Percentiles rank a stretch among this genome's conserved stretches.
These are phyloP conservation scores for Ganoderma boninense DNA, from an alignment of 1,284 basidiomycete species.

Conservation along the genomic window DNA sequence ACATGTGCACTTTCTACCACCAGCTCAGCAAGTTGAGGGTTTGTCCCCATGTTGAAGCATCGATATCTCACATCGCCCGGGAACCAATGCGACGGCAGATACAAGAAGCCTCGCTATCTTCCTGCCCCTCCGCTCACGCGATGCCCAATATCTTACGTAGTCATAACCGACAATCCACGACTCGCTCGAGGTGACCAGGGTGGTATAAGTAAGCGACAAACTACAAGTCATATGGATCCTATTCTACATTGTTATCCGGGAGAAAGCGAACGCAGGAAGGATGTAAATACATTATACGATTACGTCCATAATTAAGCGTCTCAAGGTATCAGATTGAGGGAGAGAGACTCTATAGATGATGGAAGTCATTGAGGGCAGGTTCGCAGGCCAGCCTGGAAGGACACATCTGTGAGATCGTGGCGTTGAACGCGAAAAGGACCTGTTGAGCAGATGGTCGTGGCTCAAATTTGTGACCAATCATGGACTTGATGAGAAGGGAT, in stretches of 20 bases:
- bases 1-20: neutral
- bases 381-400: constrained; percentile 42
- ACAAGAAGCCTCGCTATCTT: neutral
- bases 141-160: neutral
- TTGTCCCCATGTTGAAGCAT: neutral
- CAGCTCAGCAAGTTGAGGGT: neutral
- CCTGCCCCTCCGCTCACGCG: neutral
- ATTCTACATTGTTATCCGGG: neutral
- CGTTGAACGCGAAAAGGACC: constrained; percentile 60
- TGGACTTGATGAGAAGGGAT: constrained; percentile 57
- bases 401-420: constrained; percentile 47
- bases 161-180: neutral
- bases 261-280: neutral
- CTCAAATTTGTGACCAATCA: constrained; percentile 60
- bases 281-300: constrained; percentile 10
- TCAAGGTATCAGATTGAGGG: neutral
- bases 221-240: neutral
- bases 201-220: neutral
- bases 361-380: neutral
- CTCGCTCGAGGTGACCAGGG: neutral
- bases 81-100: neutral
- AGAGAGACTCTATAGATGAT: neutral
- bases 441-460: constrained; percentile 58
- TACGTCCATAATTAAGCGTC: neutral
- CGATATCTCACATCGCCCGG: neutral